These are phyloP conservation scores for Arthrinium phaeospermum DNA, from an alignment of 2,329 filamentous ascomycete genomes.

Conservation along the genomic window DNA sequence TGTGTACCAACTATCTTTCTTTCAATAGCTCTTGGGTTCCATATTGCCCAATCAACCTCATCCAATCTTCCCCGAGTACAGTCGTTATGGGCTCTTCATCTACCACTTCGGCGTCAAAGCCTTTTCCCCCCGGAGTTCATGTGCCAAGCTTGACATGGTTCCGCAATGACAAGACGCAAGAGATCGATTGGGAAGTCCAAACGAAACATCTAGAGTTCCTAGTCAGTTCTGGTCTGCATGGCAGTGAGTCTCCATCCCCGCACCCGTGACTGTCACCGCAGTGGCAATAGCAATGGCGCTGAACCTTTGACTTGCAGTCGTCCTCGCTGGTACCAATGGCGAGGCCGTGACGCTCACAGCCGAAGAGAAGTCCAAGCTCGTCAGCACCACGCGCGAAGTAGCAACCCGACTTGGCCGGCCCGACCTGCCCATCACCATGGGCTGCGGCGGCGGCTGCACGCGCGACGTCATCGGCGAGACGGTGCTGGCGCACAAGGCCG, in stretches of 20 bases:
- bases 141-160: constrained; percentile 65
- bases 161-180: constrained; percentile 50
- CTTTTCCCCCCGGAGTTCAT: constrained; percentile 57
- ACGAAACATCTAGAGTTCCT: constrained; percentile 59
- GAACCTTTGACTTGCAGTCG: constrained; percentile 45
- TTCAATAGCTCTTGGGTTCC: background rate
- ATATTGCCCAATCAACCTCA: background rate
- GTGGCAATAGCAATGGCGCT: background rate
- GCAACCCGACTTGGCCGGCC: constrained; percentile 63
- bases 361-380: constrained; percentile 67
- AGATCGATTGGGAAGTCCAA: constrained; percentile 62
- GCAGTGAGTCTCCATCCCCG: constrained; percentile 39
- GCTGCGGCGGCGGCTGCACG: constrained; percentile 69
- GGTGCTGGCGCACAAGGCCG: constrained; percentile 50
- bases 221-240: constrained; percentile 58
- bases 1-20: background rate
- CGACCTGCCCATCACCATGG: constrained; percentile 68
- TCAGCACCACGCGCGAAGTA: constrained; percentile 64
- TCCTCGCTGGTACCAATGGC: constrained; percentile 75
- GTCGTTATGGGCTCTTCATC: constrained; percentile 8
- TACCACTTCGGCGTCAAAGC: background rate
- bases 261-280: background rate
- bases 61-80: background rate
- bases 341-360: constrained; percentile 72
- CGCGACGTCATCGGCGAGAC: constrained; percentile 70